Evolutionary conservation across 768 basidiomycete genomes (phyloP), one percentile per base, ranked within the genome.

Genomic region (Collybiopsis luxurians): DNA sequence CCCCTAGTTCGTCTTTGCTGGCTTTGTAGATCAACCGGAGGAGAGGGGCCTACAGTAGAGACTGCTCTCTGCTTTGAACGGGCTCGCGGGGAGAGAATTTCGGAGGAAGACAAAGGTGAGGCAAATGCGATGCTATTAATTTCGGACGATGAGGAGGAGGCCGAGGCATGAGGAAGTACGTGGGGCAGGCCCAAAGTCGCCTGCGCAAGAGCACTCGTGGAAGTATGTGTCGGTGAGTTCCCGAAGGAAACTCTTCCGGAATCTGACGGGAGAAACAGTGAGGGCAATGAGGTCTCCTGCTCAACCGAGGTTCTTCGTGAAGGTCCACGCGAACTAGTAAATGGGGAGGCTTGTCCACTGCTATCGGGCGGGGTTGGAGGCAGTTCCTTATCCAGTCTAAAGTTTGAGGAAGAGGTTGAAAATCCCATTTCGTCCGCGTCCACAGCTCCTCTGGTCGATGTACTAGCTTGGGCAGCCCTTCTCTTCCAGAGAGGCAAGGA

Each of bases 401-500:
- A 55, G 10, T 63, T 36, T 10, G 50, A 23, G 47, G 55, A 61
- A 60, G 57, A 68, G 57, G 26, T 63, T 60, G 42, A 59, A 51
- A 51, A 39, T 56, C 60, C 57, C 52, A 61, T 45, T 40, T 67
- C 67, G 50, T 63, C 64, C 47, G 71, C 70, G 19, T 65, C 63
- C 34, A 57, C 59, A 38, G 55, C 57, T 23, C 54, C 62, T 70
- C 55, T 66, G 70, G 59, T 63, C 73, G 70, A 61, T 34, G 71
- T 60, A 28, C 62, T 61, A 21, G 66, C 61, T 46, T 71, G 66
- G 30, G 70, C 64, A 27, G 69, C 72, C 58, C 80, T 84, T 62
- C 80, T 85, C 64, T 75, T 80, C 86, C 86, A 87, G 59, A 78
- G 75, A 15, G 86, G 83, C 24, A 86, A 69, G 23, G 87, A 84